Base-by-base conservation (phyloP, 1,284 basidiomycete species). In the Exobasidium rhododendri region DNA sequence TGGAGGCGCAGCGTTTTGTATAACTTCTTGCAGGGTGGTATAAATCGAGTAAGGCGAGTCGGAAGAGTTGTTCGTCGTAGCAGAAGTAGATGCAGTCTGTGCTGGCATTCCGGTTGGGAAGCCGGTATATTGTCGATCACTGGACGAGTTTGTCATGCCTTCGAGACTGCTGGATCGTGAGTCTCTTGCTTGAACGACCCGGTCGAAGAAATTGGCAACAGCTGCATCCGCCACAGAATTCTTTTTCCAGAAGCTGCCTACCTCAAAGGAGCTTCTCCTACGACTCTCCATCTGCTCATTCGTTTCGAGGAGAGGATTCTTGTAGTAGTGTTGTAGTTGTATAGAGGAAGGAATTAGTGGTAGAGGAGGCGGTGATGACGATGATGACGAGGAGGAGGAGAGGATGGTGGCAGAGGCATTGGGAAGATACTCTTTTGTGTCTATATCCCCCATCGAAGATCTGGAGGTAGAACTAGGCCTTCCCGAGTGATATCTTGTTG, bases 201-300 rank as follows among this genome's bases (percentile, higher is more conserved):
- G 31, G 17, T 26, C 52, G 17, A 55, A 55, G 20, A 55, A 55
- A 22, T 22, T 44, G n/a, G 52, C 52, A 14, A 55, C 30, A 6
- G 52, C 52, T 26, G 52, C 31, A 55, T 55, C 52, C 2, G 52
- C n/a, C 5, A 30, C 22, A 24, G 52, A 30, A 2, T 26, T 55
- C 29, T 31, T 55, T 32, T 17, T 55, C 32, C 31, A 44, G 35
- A 55, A 26, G 13, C 35, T 44, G 14, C 22, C 30, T 2, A 22
- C 5, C 4, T 55, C 52, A 26, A 55, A 30, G 3, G 52, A 55
- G 14, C 52, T 44, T 44, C 52, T 35, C 30, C 52, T 55, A 10
- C 47, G 7, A 7, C 7, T 50, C 14, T 7, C 47, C 22, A 50
- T 40, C 26, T 50, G 47, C 13, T 50, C n/a, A 50, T 40, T 17